Percentiles rank a stretch among this genome's conserved stretches.
Evolutionary conservation across 148 eudicot species (phyloP).

Genomic region (Arctostaphylos glauca): DNA sequence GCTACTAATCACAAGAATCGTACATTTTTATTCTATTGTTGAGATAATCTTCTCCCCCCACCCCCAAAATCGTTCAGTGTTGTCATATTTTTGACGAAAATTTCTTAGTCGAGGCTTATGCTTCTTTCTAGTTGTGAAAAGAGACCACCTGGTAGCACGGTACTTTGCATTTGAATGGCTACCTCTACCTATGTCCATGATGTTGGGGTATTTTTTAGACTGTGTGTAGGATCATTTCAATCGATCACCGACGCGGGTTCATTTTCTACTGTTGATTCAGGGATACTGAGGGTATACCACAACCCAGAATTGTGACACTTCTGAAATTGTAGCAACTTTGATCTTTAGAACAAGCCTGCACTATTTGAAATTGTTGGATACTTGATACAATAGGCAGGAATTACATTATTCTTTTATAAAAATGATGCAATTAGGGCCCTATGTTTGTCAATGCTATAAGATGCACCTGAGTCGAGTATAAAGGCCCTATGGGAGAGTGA

Average conservation of each 20-base stretch:
- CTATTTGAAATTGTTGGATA: constrained; percentile 16
- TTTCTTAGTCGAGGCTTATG: not conserved
- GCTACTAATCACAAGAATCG: no score
- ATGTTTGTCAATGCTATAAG: no score
- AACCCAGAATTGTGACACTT: not conserved
- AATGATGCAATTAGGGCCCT: constrained; percentile 17
- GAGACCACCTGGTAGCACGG: constrained; percentile 6
- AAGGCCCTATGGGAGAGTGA: no score
- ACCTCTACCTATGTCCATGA: not conserved
- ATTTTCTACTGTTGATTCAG: not conserved
- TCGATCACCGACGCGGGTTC: not conserved
- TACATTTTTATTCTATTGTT: no score
- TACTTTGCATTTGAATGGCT: not conserved
- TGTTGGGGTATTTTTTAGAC: constrained; percentile 11
- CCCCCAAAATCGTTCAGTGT: no score
- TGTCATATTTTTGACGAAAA: no score
- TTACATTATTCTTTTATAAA: not conserved
- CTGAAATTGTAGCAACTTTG: constrained; percentile 6
- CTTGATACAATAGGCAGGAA: constrained; percentile 29
- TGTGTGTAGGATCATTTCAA: constrained; percentile 16
- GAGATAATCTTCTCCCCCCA: no score
- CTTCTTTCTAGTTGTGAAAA: constrained; percentile 18
- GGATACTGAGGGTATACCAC: not conserved
- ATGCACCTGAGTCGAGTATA: no score
- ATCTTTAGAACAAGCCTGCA: constrained; percentile 19